phyloP scores from a whole-genome alignment of 1,284 basidiomycete species.

The Ustilago shanxiensis region DNA sequence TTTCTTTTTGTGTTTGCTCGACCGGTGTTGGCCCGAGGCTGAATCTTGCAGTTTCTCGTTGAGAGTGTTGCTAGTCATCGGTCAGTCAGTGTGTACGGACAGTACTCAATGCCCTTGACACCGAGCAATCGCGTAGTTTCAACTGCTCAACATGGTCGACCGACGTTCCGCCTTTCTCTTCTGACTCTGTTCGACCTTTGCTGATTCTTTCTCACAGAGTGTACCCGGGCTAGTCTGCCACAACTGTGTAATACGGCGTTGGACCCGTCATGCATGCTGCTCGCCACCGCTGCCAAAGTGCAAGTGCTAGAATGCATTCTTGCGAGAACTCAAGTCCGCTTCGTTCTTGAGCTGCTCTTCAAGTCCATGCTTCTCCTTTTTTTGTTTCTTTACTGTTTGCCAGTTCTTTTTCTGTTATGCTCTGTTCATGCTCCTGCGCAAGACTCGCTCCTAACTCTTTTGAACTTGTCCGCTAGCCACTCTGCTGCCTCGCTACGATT shows the following conservation, averaged over 20 bases:
- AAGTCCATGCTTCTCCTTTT: not conserved
- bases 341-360: not conserved
- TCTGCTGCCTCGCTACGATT: not conserved
- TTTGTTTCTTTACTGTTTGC: not conserved
- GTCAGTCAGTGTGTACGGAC: too few relatives aligned
- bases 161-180: constrained; percentile 16
- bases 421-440: constrained; percentile 3
- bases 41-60: not conserved
- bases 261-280: constrained; percentile 6
- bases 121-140: not conserved
- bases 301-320: too few relatives aligned
- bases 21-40: constrained; percentile 15
- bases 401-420: not conserved
- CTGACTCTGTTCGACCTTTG: not conserved
- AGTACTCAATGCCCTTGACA: not conserved
- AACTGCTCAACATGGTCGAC: constrained; percentile 7
- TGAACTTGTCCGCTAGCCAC: not conserved
- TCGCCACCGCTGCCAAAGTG: not conserved
- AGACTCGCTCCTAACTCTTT: constrained; percentile 5
- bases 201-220: not conserved
- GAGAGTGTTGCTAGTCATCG: not conserved
- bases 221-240: not conserved
- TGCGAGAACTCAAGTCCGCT: not conserved
- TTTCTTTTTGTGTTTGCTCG: not conserved
- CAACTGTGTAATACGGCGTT: not conserved